Percentiles rank a stretch among this genome's conserved stretches.
These are phyloP conservation scores for Babesia ovis DNA, from an alignment of 169 alveolate species.

Conservation along the genomic window DNA sequence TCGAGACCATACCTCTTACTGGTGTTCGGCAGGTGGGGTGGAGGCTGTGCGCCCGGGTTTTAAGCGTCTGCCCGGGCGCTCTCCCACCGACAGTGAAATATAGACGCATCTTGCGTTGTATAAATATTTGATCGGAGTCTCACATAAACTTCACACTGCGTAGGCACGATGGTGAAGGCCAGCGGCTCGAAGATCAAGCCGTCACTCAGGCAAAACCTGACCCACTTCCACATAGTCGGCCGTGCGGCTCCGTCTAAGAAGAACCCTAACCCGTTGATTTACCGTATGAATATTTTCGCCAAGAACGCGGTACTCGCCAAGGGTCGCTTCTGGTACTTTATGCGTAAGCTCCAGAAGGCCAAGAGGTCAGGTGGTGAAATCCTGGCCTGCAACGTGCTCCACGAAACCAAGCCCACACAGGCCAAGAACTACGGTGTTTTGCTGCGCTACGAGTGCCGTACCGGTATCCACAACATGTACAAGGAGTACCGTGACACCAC, in stretches of 20 bases:
- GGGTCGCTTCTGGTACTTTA: conserved; percentile 96
- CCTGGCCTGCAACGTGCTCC: conserved; percentile 86
- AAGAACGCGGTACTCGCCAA: conserved; percentile 95
- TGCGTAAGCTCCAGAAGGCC: conserved; percentile 93
- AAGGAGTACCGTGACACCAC: conserved; percentile 97
- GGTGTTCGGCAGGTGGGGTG: conserved; percentile 44
- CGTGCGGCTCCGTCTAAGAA: conserved; percentile 93
- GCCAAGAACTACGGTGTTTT: conserved; percentile 97
- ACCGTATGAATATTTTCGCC: conserved; percentile 97
- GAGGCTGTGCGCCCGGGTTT: neutral
- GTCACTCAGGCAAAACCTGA: conserved; percentile 74
- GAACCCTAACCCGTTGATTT: conserved; percentile 87
- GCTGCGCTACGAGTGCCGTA: conserved; percentile 96
- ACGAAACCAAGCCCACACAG: conserved; percentile 87
- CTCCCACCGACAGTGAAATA: neutral
- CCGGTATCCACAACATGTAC: conserved; percentile 99
- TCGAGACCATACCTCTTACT: no score
- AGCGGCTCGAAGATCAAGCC: conserved; percentile 74
- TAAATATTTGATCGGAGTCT: neutral
- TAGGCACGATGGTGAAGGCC: conserved; percentile 58
- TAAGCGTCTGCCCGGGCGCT: neutral
- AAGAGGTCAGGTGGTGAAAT: conserved; percentile 96
- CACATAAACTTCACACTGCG: neutral
- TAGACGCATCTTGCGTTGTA: conserved; percentile 9
- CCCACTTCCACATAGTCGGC: conserved; percentile 94